A percentile compares a stretch with the other conserved stretches of the same genome.
Evolutionary conservation across 108 stramenopile species (phyloP).

Genomic region (Nitzschia putrida): DNA sequence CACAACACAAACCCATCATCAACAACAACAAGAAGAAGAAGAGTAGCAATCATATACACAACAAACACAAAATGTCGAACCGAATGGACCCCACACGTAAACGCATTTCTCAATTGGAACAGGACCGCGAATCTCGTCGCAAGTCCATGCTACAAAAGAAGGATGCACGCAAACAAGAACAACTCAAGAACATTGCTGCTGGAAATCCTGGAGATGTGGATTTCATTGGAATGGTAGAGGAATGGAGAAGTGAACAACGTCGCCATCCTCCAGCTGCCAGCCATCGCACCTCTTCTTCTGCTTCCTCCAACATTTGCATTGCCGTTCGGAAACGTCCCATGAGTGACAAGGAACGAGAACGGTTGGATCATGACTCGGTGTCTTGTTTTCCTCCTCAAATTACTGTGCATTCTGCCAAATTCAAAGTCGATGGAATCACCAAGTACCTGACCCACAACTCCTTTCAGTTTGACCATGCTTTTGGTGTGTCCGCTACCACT

Average conservation of each 20-base stretch:
- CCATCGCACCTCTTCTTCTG: neutral
- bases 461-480: constrained; percentile 95
- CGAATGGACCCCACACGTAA: constrained; percentile 64
- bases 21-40: neutral
- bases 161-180: constrained; percentile 74
- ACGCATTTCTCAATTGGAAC: constrained; percentile 85
- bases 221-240: constrained; percentile 90
- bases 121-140: constrained; percentile 86
- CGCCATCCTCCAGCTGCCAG: constrained; percentile 14
- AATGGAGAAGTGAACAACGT: constrained; percentile 77
- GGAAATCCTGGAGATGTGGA: constrained; percentile 99
- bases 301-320: constrained; percentile 73
- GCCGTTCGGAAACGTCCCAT: constrained; percentile 89
- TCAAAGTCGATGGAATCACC: constrained; percentile 96
- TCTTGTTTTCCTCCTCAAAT: constrained; percentile 91
- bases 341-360: constrained; percentile 70
- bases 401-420: constrained; percentile 94
- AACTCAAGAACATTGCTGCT: constrained; percentile 68
- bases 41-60: neutral
- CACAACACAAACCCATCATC: neutral
- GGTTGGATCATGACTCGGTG: constrained; percentile 93
- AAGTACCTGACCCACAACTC: constrained; percentile 95
- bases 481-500: constrained; percentile 69
- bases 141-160: constrained; percentile 69
- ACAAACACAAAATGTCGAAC: neutral